Evolutionary conservation across 768 basidiomycete genomes (phyloP).

Genomic region (Pleurotus salmoneostramineus): DNA sequence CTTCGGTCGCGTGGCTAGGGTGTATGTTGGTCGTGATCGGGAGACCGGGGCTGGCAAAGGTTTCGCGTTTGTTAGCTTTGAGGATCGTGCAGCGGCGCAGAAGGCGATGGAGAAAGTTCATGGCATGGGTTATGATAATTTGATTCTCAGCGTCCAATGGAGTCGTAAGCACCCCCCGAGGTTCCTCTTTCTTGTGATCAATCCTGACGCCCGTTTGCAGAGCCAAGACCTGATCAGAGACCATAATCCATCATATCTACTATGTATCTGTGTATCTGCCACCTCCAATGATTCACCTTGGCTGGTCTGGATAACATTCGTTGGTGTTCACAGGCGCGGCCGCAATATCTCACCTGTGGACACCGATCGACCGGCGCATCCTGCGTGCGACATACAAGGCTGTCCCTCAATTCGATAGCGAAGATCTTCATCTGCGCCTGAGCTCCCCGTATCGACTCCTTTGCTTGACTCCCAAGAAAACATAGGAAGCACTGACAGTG

Average conservation of each 20-base stretch:
- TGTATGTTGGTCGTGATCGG: slow-evolving; percentile 92
- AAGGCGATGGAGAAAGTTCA: slow-evolving; percentile 89
- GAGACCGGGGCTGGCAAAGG: slow-evolving; percentile 96
- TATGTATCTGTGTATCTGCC: background rate
- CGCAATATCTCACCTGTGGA: too few relatives aligned
- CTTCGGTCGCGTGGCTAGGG: slow-evolving; percentile 84
- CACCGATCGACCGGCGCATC: too few relatives aligned
- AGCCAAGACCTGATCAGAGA: slow-evolving; percentile 39
- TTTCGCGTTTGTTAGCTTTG: slow-evolving; percentile 97
- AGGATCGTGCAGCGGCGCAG: slow-evolving; percentile 75
- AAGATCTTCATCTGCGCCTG: too few relatives aligned
- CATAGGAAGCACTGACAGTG: too few relatives aligned
- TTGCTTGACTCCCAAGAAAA: too few relatives aligned
- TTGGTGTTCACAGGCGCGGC: too few relatives aligned
- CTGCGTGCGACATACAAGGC: too few relatives aligned
- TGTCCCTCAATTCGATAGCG: too few relatives aligned
- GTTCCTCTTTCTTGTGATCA: slow-evolving; percentile 2
- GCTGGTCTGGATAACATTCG: too few relatives aligned
- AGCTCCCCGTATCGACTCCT: too few relatives aligned
- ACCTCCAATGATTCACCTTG: background rate
- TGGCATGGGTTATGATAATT: slow-evolving; percentile 88
- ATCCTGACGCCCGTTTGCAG: slow-evolving; percentile 15
- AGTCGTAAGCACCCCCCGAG: slow-evolving; percentile 40
- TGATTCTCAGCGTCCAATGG: slow-evolving; percentile 71
- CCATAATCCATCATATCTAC: background rate